A percentile compares a stretch with the other conserved stretches of the same genome.
phyloP scores from a whole-genome alignment of 176 grass and related monocot species.

The Lolium perenne region DNA sequence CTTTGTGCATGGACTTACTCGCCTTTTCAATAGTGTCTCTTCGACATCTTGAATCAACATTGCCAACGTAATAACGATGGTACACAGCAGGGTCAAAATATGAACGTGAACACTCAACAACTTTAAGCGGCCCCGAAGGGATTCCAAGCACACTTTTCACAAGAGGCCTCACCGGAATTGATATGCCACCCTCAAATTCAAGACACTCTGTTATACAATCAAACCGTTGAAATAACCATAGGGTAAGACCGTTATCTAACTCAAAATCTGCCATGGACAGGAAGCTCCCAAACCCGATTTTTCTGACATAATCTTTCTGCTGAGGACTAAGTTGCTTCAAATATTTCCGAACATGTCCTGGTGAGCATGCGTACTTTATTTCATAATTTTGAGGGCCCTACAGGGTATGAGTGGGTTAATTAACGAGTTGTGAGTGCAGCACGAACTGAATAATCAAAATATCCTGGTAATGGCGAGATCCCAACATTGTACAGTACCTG shows the following conservation, averaged over 20 bases:
- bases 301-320: background rate
- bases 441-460: background rate
- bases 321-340: background rate
- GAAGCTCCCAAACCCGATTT: background rate
- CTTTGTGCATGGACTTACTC: too few relatives aligned
- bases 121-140: background rate
- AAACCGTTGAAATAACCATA: background rate
- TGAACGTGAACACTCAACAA: background rate
- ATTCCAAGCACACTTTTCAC: conserved; percentile 16
- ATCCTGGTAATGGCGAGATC: background rate
- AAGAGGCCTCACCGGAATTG: conserved; percentile 8
- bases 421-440: background rate
- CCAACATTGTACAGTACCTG: background rate
- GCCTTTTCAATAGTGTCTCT: background rate
- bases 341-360: background rate
- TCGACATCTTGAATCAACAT: background rate
- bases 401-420: background rate
- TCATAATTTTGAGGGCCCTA: background rate
- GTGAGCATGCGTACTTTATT: background rate
- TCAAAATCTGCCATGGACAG: background rate
- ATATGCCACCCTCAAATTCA: background rate
- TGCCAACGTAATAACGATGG: background rate
- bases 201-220: background rate
- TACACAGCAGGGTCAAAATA: background rate
- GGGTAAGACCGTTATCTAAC: background rate